These are phyloP conservation scores for Ophiostoma triangulosporum DNA, from an alignment of 2,329 filamentous ascomycete species.

Conservation along the genomic window DNA sequence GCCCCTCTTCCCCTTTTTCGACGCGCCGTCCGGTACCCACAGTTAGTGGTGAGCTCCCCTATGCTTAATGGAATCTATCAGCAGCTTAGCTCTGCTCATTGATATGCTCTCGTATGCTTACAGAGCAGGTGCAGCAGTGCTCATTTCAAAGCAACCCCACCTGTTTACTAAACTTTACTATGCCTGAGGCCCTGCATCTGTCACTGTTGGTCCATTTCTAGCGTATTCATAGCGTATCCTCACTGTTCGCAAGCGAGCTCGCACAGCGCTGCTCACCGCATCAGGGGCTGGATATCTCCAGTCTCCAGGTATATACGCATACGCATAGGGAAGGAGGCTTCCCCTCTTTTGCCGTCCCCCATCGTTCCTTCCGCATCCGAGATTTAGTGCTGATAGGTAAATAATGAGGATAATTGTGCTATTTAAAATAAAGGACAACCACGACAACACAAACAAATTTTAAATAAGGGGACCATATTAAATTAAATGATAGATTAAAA, in stretches of 20 bases:
- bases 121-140: not conserved
- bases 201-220: not conserved
- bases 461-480: constrained; percentile 10
- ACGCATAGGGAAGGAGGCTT: not conserved
- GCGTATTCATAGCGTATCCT: not conserved
- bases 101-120: no score
- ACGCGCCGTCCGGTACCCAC: constrained; percentile 1
- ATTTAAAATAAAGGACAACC: constrained; percentile 5
- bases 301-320: no score
- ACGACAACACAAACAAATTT: constrained; percentile 9
- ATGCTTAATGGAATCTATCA: not conserved
- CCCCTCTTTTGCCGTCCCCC: constrained; percentile 3
- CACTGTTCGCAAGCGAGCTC: not conserved
- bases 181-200: not conserved
- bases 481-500: constrained; percentile 1
- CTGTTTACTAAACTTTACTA: no score
- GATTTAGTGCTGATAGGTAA: constrained; percentile 8
- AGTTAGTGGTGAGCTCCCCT: not conserved
- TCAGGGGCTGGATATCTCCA: not conserved
- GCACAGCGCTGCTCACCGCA: not conserved
- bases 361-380: constrained; percentile 10
- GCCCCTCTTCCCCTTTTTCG: constrained; percentile 2
- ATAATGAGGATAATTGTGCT: constrained; percentile 1
- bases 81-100: not conserved
- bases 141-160: constrained; percentile 6